Evolutionary conservation across 305 asterid genomes (phyloP).

Genomic region (Fraxinus paxiana): DNA sequence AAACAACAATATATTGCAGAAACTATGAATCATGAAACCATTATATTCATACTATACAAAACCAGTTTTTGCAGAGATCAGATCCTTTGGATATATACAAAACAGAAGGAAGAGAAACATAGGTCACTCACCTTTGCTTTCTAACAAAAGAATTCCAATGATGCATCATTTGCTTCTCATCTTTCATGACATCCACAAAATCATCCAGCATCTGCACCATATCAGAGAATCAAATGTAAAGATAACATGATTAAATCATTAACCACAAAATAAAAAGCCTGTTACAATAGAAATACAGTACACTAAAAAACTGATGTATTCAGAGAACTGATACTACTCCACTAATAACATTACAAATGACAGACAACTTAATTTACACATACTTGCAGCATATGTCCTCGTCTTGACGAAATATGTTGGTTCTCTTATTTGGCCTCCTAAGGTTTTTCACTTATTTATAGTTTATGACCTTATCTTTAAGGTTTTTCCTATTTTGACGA

Average conservation of each 20-base stretch:
- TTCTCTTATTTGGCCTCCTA: background rate
- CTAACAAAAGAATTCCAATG: constrained; percentile 98
- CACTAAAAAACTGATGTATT: background rate
- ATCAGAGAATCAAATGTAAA: constrained; percentile 20
- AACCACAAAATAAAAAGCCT: background rate
- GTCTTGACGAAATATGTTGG: background rate
- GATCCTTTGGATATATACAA: background rate
- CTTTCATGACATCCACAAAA: constrained; percentile 90
- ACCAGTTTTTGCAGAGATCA: background rate
- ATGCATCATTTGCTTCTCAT: constrained; percentile 96
- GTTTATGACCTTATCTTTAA: background rate
- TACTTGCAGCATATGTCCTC: background rate
- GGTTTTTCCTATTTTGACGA: background rate
- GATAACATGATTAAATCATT: constrained; percentile 6
- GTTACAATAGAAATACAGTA: background rate
- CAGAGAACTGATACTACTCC: background rate
- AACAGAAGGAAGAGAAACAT: background rate
- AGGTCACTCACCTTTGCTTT: constrained; percentile 66
- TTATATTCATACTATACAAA: background rate
- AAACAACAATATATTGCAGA: background rate
- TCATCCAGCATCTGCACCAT: constrained; percentile 92
- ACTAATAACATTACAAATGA: background rate
- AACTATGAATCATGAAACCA: background rate
- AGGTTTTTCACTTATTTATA: background rate
- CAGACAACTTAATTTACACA: background rate